Percentiles rank a stretch among this genome's conserved stretches.
These are phyloP conservation scores for Alopecurus myosuroides DNA, from an alignment of 176 grass and related monocot species.

Conservation along the genomic window DNA sequence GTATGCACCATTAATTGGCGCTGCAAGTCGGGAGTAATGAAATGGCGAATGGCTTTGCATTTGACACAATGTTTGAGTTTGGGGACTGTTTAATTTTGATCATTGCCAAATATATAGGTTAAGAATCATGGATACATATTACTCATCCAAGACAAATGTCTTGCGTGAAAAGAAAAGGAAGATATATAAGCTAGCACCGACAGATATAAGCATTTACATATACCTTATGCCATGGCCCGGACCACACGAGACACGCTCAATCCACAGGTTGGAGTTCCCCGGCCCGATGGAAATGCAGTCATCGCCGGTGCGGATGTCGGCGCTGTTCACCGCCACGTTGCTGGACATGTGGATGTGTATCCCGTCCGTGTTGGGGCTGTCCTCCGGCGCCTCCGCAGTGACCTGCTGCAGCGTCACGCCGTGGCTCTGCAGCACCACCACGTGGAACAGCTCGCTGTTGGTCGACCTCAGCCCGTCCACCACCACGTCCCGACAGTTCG, in stretches of 20 bases:
- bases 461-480: slow-evolving; percentile 60
- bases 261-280: slow-evolving; percentile 74
- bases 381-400: slow-evolving; percentile 48
- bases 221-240: slow-evolving; percentile 96
- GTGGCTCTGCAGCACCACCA: slow-evolving; percentile 55
- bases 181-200: not conserved
- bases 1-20: not conserved
- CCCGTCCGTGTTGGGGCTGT: slow-evolving; percentile 92
- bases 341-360: slow-evolving; percentile 83
- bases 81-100: not conserved
- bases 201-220: not conserved
- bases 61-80: not conserved
- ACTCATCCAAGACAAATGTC: not conserved
- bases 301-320: slow-evolving; percentile 73
- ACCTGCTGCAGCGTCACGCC: slow-evolving; percentile 53
- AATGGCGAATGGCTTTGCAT: too few relatives aligned
- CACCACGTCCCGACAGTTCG: slow-evolving; percentile 58
- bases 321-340: slow-evolving; percentile 46
- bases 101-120: not conserved
- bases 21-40: not conserved
- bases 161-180: too few relatives aligned
- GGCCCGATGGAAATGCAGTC: slow-evolving; percentile 94
- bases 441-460: slow-evolving; percentile 75
- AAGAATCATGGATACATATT: not conserved
- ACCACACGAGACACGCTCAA: slow-evolving; percentile 76